Base-by-base conservation (phyloP, 345 rosid genomes). In the Dimocarpus longan region DNA sequence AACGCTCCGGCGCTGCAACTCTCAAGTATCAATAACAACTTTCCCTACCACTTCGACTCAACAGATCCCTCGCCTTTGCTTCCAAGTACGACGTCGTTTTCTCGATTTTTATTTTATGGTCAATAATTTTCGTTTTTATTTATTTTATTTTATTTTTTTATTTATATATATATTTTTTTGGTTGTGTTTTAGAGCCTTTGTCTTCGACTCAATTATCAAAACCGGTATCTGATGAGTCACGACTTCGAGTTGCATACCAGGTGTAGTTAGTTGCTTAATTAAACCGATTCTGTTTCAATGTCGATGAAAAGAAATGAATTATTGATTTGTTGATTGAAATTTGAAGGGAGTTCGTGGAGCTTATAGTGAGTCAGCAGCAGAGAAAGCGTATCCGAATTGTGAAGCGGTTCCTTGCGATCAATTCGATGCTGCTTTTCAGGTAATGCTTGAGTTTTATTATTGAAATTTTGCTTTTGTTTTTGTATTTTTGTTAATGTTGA, bases 381-480 rank as follows among this genome's bases (percentile, higher is more conserved):
- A 90, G 79, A 96, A 96, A 90, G 98, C 98, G 5, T 94, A 94
- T 77, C 98, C 98, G 1, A 93, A 90, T 26, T 96, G 99, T 71
- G 98, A 91, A 87, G 93, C 98, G 13, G 99, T 96, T 81, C 98
- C 99, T 0, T 96, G 98, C 68, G 97, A 93, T 80, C 94, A 96
- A 82, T 96, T 96, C 71, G 99, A 96, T n/a, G 83, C 93, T 12
- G 99, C 97, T 19, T 96, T 96, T 80, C 90, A 93, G 84, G 99
- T 94, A 54, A 84, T 73, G 63, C 59, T 72, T 77, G 2, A n/a
- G 4, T 37, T 76, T 60, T 74, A 1, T 40, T 28, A 11, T 19
- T 75, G 54, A n/a, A 1, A 0, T 69, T 37, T 16, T 0, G 18
- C 10, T 24, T 44, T 54, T 37, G 54, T 32, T 19, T 81, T 28